These are phyloP conservation scores for Eucalyptus microcorys DNA, from an alignment of 345 rosid species.

Conservation along the genomic window DNA sequence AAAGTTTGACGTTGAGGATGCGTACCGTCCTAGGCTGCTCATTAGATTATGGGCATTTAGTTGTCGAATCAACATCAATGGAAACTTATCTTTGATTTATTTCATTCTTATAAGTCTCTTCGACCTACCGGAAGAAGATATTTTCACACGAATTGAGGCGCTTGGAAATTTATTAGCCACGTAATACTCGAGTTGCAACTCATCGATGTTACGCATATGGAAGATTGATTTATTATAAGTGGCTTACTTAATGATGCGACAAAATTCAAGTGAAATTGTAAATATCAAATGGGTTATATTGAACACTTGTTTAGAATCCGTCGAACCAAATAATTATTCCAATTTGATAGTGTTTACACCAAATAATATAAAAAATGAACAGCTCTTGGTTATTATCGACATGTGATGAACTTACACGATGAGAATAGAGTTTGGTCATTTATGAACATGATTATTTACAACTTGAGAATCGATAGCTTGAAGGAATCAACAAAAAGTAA, in stretches of 20 bases:
- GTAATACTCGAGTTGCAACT: background rate
- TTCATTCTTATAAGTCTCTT: background rate
- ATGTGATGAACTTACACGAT: background rate
- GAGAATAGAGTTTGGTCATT: background rate
- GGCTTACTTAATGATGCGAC: background rate
- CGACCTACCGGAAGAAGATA: background rate
- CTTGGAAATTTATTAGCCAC: background rate
- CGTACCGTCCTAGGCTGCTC: background rate
- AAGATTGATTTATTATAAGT: background rate
- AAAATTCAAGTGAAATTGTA: background rate
- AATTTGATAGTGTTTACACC: background rate
- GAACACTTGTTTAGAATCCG: background rate
- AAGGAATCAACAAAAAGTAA: background rate
- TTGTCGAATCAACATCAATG: background rate
- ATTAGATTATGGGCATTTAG: background rate
- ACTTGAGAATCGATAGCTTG: background rate
- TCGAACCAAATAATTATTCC: background rate
- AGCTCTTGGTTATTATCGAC: background rate
- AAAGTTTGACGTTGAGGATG: background rate
- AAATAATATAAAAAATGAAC: background rate
- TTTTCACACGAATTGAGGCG: background rate
- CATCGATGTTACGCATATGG: background rate
- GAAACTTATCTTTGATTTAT: background rate
- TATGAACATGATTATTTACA: background rate
- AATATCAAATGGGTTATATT: background rate